Percentiles rank a stretch among this genome's conserved stretches.
Evolutionary conservation across 176 grass and related monocot genomes (phyloP).

Genomic region (Musa itinerans): DNA sequence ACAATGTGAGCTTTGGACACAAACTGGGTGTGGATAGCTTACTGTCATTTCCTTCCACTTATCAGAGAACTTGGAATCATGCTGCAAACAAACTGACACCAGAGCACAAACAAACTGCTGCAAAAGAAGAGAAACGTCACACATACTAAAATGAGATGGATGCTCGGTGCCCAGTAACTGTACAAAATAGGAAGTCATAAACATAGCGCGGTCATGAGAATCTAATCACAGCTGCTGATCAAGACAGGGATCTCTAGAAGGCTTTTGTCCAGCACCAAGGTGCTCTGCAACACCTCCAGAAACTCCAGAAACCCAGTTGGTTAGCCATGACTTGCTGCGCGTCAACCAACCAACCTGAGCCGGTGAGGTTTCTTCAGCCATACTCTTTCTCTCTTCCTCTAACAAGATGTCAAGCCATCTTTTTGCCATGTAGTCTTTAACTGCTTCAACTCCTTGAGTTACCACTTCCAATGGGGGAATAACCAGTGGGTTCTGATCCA

Average conservation of each 20-base stretch:
- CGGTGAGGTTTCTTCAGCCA: slow-evolving; percentile 2
- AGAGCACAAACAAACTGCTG: no score
- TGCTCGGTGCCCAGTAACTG: neutral
- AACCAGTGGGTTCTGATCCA: slow-evolving; percentile 64
- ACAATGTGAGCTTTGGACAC: no score
- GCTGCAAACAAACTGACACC: no score
- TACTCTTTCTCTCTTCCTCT: slow-evolving; percentile 16
- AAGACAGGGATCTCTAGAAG: slow-evolving; percentile 5
- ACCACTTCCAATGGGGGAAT: slow-evolving; percentile 69
- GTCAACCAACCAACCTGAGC: slow-evolving; percentile 11
- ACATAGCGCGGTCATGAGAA: neutral
- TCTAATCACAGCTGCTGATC: slow-evolving; percentile 1
- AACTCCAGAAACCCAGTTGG: slow-evolving; percentile 7
- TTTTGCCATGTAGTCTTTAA: slow-evolving; percentile 30
- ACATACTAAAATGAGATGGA: no score
- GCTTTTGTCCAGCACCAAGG: neutral
- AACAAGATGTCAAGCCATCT: slow-evolving; percentile 1
- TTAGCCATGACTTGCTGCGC: slow-evolving; percentile 5
- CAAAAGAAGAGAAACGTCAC: no score
- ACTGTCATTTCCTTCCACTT: no score
- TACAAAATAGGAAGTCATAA: neutral
- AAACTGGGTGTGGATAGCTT: no score
- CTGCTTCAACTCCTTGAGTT: slow-evolving; percentile 61
- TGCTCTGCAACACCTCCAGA: neutral
- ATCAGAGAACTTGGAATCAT: no score